A percentile compares a stretch with the other conserved stretches of the same genome.
These are phyloP conservation scores for Nothomitra cinnamomea DNA, from an alignment of 2,329 filamentous ascomycete genomes.

Conservation along the genomic window DNA sequence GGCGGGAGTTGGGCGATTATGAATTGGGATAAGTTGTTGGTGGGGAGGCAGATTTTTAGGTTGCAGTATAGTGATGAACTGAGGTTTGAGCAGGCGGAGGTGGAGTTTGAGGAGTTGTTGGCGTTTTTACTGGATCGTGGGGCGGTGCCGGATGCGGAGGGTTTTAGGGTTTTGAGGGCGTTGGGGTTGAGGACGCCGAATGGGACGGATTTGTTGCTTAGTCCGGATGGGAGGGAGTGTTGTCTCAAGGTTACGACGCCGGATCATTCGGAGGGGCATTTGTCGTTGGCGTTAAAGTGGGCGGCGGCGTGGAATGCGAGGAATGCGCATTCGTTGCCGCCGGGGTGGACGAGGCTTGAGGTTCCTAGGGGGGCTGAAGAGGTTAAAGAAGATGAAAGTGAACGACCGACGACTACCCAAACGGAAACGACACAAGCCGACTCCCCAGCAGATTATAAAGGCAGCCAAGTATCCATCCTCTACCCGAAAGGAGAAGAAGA, in stretches of 20 bases:
- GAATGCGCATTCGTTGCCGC: constrained; percentile 35
- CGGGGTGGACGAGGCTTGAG: constrained; percentile 32
- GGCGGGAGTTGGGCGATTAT: constrained; percentile 49
- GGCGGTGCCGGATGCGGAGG: constrained; percentile 40
- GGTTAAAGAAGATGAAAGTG: constrained; percentile 12
- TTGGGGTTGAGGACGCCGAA: constrained; percentile 44
- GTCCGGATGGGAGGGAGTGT: constrained; percentile 31
- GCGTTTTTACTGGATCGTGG: constrained; percentile 46
- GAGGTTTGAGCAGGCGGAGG: constrained; percentile 29
- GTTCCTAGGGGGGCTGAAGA: constrained; percentile 14
- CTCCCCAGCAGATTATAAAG: constrained; percentile 3
- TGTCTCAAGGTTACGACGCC: constrained; percentile 37
- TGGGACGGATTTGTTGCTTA: constrained; percentile 38
- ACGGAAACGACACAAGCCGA: not conserved
- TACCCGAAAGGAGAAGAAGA: not conserved
- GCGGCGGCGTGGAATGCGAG: constrained; percentile 35
- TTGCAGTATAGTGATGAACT: constrained; percentile 41
- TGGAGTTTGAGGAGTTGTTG: constrained; percentile 41
- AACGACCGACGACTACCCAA: not conserved
- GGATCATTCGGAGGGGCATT: constrained; percentile 42
- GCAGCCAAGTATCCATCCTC: constrained; percentile 6
- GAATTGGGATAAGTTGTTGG: constrained; percentile 46
- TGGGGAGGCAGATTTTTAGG: constrained; percentile 43
- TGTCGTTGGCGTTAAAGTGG: constrained; percentile 42
- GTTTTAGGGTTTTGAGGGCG: constrained; percentile 38